Evolutionary conservation across 106 monocot genomes (phyloP).

Genomic region (Xerophyta viscosa): DNA sequence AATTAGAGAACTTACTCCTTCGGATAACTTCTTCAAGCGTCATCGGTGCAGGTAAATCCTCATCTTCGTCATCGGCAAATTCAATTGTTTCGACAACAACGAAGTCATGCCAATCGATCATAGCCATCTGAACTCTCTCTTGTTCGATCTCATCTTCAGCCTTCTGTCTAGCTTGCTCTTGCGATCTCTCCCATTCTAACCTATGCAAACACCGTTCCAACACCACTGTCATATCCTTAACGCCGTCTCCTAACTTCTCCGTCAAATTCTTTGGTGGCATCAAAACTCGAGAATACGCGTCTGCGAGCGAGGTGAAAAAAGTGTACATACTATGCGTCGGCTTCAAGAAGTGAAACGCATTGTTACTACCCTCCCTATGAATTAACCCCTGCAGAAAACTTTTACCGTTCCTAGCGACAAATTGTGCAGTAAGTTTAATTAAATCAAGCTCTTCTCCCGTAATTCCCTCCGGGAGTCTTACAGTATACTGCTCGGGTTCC

Average conservation of each 20-base stretch:
- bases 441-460: slow-evolving; percentile 95
- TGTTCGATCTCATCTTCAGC: slow-evolving; percentile 98
- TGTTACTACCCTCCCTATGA: slow-evolving; percentile 54
- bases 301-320: slow-evolving; percentile 82
- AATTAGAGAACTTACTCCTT: slow-evolving; percentile 53
- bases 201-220: slow-evolving; percentile 88
- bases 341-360: slow-evolving; percentile 83
- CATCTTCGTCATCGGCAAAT: slow-evolving; percentile 92
- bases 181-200: slow-evolving; percentile 94
- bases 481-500: slow-evolving; percentile 80
- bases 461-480: slow-evolving; percentile 82
- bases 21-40: slow-evolving; percentile 84
- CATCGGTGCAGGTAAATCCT: slow-evolving; percentile 75
- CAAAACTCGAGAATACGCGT: slow-evolving; percentile 89
- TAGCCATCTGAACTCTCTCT: slow-evolving; percentile 89
- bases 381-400: slow-evolving; percentile 57
- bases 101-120: slow-evolving; percentile 99
- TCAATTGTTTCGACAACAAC: slow-evolving; percentile 95
- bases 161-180: slow-evolving; percentile 92
- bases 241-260: slow-evolving; percentile 43
- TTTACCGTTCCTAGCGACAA: slow-evolving; percentile 87
- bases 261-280: slow-evolving; percentile 68
- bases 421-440: slow-evolving; percentile 94
- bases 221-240: slow-evolving; percentile 51
- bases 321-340: slow-evolving; percentile 98